These are phyloP conservation scores for Citrullus amarus DNA, from an alignment of 306 rosid species.

Conservation along the genomic window DNA sequence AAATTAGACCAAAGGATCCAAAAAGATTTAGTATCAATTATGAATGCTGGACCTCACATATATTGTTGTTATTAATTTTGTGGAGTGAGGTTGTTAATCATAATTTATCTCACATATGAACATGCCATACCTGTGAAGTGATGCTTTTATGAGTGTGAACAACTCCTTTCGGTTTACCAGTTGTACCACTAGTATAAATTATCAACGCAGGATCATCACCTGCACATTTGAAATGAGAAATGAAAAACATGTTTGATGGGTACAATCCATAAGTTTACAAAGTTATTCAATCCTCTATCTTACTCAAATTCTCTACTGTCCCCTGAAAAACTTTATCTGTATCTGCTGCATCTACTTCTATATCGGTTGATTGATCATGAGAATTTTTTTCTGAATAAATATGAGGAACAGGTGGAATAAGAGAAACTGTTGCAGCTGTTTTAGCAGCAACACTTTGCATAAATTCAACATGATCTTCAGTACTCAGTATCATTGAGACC, in stretches of 20 bases:
- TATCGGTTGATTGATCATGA: slow-evolving; percentile 26
- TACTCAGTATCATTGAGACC: slow-evolving; percentile 65
- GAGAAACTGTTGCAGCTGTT: slow-evolving; percentile 50
- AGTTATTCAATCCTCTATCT: slow-evolving; percentile 15
- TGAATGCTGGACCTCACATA: neutral
- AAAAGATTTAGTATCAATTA: neutral
- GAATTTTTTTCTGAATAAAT: slow-evolving; percentile 24
- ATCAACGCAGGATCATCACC: slow-evolving; percentile 90
- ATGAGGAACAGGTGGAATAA: slow-evolving; percentile 56
- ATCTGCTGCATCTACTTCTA: slow-evolving; percentile 25
- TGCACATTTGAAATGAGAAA: slow-evolving; percentile 24
- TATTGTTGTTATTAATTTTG: neutral
- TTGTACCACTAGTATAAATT: slow-evolving; percentile 88
- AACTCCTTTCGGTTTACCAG: slow-evolving; percentile 97
- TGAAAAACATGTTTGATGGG: neutral
- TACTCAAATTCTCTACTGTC: slow-evolving; percentile 34
- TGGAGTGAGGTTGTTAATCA: neutral
- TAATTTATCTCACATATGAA: neutral
- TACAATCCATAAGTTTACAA: neutral
- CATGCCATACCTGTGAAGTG: slow-evolving; percentile 50
- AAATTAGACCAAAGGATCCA: slow-evolving; percentile 22
- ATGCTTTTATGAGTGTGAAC: slow-evolving; percentile 89
- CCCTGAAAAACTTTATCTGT: slow-evolving; percentile 24
- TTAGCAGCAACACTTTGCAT: slow-evolving; percentile 69
- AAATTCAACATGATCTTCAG: slow-evolving; percentile 63